Conservation (phyloP, 345 rosid genomes). For the Moringa oleifera region DNA sequence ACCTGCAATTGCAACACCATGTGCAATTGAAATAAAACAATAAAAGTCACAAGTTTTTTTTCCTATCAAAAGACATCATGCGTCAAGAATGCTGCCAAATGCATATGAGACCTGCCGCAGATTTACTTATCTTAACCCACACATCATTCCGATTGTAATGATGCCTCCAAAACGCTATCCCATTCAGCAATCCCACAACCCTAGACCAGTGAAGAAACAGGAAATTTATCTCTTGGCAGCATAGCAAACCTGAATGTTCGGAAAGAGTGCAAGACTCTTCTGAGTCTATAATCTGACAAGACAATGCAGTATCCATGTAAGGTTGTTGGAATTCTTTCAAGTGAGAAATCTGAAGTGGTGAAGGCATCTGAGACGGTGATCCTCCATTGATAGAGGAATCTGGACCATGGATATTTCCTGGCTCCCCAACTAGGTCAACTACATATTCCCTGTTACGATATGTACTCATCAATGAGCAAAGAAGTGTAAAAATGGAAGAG, state of each 20-base stretch:
- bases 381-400: conserved; percentile 87
- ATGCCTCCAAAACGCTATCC: not conserved
- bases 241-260: conserved; percentile 39
- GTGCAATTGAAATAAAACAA: not conserved
- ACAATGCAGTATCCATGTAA: conserved; percentile 31
- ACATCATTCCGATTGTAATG: not conserved
- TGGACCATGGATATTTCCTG: conserved; percentile 83
- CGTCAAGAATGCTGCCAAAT: too few relatives aligned
- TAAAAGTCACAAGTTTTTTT: not conserved
- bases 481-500: not conserved
- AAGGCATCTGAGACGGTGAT: conserved; percentile 45
- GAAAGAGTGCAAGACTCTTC: conserved; percentile 24
- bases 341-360: conserved; percentile 61
- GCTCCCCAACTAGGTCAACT: conserved; percentile 89
- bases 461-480: conserved; percentile 9
- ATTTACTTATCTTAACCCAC: not conserved
- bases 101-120: too few relatives aligned
- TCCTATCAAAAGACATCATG: too few relatives aligned
- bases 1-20: not conserved
- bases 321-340: conserved; percentile 46
- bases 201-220: not conserved
- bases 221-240: not conserved
- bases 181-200: conserved; percentile 2
- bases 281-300: conserved; percentile 27
- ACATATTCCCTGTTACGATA: conserved; percentile 80